phyloP scores from a whole-genome alignment of 1,284 basidiomycete genomes.

The Melampsora larici-populina region DNA sequence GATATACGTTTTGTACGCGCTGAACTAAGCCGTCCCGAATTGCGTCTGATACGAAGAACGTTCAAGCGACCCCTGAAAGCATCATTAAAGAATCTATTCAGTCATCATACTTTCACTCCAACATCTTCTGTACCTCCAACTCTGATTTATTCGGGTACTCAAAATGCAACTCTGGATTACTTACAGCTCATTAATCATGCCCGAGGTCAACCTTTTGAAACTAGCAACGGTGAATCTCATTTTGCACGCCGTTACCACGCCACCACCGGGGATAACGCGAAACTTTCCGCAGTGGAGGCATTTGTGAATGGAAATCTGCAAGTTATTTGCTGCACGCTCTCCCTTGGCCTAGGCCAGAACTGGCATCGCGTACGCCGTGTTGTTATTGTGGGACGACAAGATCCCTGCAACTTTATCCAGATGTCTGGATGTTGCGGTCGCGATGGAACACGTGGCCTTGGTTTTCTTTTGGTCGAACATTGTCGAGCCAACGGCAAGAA shows the following conservation, averaged over 20 bases:
- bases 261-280: neutral
- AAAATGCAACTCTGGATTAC: neutral
- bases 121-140: neutral
- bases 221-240: no score
- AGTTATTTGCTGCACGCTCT: neutral
- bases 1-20: neutral
- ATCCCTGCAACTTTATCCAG: no score
- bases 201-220: no score
- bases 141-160: neutral
- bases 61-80: no score
- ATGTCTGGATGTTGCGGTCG: neutral
- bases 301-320: neutral
- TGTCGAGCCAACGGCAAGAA: neutral
- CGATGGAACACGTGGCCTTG: neutral
- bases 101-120: no score
- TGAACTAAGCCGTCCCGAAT: neutral
- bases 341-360: no score
- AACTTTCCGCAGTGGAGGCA: fast-evolving
- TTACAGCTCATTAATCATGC: no score
- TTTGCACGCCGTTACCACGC: no score
- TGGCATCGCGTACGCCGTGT: no score
- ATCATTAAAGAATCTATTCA: no score
- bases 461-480: neutral
- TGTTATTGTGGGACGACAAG: no score
- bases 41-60: no score